phyloP scores from a whole-genome alignment of 768 basidiomycete species.

The Cantharellus anzutake region DNA sequence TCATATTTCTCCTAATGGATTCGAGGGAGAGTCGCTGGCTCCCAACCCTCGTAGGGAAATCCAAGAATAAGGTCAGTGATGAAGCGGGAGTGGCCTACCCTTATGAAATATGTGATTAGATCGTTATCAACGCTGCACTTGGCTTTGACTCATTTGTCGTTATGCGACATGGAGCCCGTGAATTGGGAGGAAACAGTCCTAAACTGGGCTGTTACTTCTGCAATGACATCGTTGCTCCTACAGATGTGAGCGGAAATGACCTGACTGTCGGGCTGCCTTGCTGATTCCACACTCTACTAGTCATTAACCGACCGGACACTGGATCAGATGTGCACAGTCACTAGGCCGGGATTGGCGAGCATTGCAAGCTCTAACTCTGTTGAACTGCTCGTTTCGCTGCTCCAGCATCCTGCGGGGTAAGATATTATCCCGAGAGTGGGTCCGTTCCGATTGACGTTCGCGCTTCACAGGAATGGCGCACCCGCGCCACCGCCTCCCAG shows the following conservation, averaged over 20 bases:
- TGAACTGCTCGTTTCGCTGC: constrained; percentile 69
- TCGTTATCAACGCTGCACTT: constrained; percentile 84
- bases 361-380: constrained; percentile 87
- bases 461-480: constrained; percentile 30
- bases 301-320: constrained; percentile 75
- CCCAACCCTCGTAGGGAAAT: constrained; percentile 71
- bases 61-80: constrained; percentile 55
- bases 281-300: constrained; percentile 16
- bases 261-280: background rate
- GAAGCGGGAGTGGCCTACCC: background rate
- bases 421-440: constrained; percentile 9
- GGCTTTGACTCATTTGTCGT: constrained; percentile 95
- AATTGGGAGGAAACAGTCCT: constrained; percentile 15
- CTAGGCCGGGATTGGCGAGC: constrained; percentile 80
- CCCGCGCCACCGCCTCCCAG: constrained; percentile 40
- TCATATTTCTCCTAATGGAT: constrained; percentile 87
- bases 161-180: constrained; percentile 80
- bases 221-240: constrained; percentile 92
- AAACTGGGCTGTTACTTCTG: constrained; percentile 92
- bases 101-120: constrained; percentile 22
- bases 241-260: constrained; percentile 41
- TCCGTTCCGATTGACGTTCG: background rate
- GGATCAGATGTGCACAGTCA: constrained; percentile 99
- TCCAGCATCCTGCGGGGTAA: constrained; percentile 83
- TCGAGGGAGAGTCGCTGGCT: constrained; percentile 96